Conservation (phyloP, 768 basidiomycete species). For the Boletellus ananas region DNA sequence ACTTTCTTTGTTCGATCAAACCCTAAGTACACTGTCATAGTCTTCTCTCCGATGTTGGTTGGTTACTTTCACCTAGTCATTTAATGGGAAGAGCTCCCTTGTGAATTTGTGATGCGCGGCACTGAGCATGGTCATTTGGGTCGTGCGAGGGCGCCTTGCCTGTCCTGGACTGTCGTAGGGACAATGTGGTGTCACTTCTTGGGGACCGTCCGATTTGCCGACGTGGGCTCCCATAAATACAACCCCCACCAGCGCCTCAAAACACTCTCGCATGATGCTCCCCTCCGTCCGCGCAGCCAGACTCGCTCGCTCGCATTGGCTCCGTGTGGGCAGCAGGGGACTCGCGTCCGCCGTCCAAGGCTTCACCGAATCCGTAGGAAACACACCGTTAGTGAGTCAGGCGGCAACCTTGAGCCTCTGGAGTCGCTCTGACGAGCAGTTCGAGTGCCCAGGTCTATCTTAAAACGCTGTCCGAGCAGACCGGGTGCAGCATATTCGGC, state of each 20-base stretch:
- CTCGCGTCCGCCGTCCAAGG: constrained; percentile 59
- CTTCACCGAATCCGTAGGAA: constrained; percentile 86
- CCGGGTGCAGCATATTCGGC: constrained; percentile 81
- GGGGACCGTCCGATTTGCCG: constrained; percentile 1
- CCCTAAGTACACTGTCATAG: constrained; percentile 16
- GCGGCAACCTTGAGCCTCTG: neutral
- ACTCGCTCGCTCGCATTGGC: constrained; percentile 15
- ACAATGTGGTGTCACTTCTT: no score
- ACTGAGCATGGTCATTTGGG: constrained; percentile 15
- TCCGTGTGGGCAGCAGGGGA: constrained; percentile 18
- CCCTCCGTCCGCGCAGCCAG: constrained; percentile 34
- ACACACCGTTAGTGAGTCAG: constrained; percentile 79
- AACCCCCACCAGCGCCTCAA: no score
- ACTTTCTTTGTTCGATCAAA: constrained; percentile 11
- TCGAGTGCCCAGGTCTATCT: constrained; percentile 64
- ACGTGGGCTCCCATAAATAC: neutral
- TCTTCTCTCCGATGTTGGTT: constrained; percentile 16
- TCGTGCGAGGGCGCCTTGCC: neutral
- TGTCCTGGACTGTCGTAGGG: no score
- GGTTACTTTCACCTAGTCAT: constrained; percentile 13
- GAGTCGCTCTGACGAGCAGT: constrained; percentile 1
- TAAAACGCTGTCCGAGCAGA: constrained; percentile 74
- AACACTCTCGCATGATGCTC: constrained; percentile 12
- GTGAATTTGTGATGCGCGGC: constrained; percentile 21
- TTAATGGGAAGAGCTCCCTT: constrained; percentile 24